A percentile compares a stretch with the other conserved stretches of the same genome.
phyloP scores from a whole-genome alignment of 2,329 filamentous ascomycete genomes.

The Blastomyces emzantsi region DNA sequence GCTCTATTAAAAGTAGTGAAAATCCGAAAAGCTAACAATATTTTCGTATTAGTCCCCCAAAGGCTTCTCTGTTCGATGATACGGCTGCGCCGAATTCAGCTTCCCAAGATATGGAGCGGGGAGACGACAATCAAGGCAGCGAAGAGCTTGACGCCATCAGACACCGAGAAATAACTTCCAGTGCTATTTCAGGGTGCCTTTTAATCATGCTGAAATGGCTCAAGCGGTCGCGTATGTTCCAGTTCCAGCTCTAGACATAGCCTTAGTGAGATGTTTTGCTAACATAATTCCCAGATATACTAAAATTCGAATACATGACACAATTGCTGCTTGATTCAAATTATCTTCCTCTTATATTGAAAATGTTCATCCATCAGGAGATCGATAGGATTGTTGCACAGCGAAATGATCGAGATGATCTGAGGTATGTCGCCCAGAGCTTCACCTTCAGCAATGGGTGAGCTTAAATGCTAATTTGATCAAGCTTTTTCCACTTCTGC shows the following conservation, averaged over 20 bases:
- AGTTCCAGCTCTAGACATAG: neutral
- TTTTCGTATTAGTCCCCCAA: neutral
- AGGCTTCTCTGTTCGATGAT: neutral
- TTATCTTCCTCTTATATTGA: slow-evolving; percentile 84
- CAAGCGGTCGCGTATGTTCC: slow-evolving; percentile 72
- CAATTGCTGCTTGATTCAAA: slow-evolving; percentile 91
- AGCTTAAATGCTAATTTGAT: slow-evolving; percentile 9
- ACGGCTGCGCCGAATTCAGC: neutral
- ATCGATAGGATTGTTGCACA: slow-evolving; percentile 83
- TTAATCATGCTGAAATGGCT: slow-evolving; percentile 93
- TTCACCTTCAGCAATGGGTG: neutral
- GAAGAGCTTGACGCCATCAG: slow-evolving; percentile 78
- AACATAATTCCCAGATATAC: slow-evolving; percentile 53
- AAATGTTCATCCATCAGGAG: slow-evolving; percentile 90
- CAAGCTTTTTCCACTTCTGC: slow-evolving; percentile 86
- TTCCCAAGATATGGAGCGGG: slow-evolving; percentile 1
- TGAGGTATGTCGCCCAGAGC: slow-evolving; percentile 50
- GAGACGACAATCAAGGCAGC: slow-evolving; percentile 13
- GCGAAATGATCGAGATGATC: slow-evolving; percentile 69
- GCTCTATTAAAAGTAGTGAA: neutral
- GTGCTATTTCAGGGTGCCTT: slow-evolving; percentile 83
- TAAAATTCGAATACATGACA: slow-evolving; percentile 93
- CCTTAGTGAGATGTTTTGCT: slow-evolving; percentile 6
- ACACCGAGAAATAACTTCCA: slow-evolving; percentile 76
- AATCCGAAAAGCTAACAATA: neutral